Evolutionary conservation across 768 basidiomycete genomes (phyloP), one percentile per base, ranked within the genome.

Genomic region (Kwoniella dendrophila): DNA sequence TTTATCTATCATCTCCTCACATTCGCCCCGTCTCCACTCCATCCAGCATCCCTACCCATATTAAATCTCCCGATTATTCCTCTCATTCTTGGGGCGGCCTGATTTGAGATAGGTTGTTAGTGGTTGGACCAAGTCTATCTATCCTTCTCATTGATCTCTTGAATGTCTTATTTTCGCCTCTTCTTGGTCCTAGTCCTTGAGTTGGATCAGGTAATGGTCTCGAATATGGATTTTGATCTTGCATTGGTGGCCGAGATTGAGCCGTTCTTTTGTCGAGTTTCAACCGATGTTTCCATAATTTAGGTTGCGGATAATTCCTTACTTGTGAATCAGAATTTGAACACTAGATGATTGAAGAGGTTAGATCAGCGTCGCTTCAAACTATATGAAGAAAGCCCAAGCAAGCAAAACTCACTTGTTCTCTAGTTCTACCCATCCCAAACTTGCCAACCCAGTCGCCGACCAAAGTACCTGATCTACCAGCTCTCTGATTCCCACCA

Each of bases 371-470:
- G 8, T 10, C n/a, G n/a, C n/a, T n/a, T n/a, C n/a, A n/a, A n/a
- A n/a, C n/a, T n/a, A n/a, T n/a, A n/a, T n/a, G n/a, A n/a, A n/a
- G n/a, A n/a, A n/a, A n/a, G n/a, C n/a, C n/a, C n/a, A n/a, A n/a
- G n/a, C n/a, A n/a, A n/a, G 36, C 41, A 6, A 6, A n/a, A 56
- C 55, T 56, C 55, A 56, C 55, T 27, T 56, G 55, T n/a, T 20
- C 43, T 30, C 55, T 32, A 3, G 0, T 40, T 26, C 55, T 29
- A 29, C 43, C 29, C 8, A 8, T 32, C 18, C 55, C 55, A 33
- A 56, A 56, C 27, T 12, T 45, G 22, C 43, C 55, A 11, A 56
- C 55, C 55, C 55, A 56, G n/a, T 56, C 55, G 10, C 55, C 44
- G 2, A 56, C 55, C 30, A 56, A 24, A 8, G 41, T 56, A 27